Conservation (phyloP, 768 basidiomycete genomes). For the Lactarius evosmus region DNA sequence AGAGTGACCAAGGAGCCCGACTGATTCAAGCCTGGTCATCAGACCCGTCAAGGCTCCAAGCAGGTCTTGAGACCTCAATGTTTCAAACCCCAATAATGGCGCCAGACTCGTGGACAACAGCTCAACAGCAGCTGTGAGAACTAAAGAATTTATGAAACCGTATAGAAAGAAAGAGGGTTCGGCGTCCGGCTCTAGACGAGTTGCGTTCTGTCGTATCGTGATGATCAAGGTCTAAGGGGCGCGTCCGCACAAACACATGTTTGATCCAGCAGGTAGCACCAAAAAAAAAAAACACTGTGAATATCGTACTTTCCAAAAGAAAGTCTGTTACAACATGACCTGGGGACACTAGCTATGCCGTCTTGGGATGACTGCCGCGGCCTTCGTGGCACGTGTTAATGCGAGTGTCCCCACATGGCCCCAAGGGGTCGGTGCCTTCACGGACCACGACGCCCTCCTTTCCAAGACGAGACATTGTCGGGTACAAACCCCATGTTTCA, state of each 20-base stretch:
- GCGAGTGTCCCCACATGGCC: background rate
- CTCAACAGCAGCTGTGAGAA: background rate
- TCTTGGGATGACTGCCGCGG: background rate
- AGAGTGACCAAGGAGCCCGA: background rate
- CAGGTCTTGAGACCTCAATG: background rate
- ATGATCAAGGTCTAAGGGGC: background rate
- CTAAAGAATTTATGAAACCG: background rate
- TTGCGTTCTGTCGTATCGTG: background rate
- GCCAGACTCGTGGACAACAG: background rate
- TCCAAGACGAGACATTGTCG: background rate
- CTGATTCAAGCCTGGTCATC: background rate
- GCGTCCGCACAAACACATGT: background rate
- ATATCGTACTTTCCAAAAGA: background rate
- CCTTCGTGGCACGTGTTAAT: background rate
- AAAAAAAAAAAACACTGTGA: background rate
- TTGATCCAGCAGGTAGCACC: too few relatives aligned
- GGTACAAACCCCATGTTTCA: too few relatives aligned
- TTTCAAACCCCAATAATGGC: background rate
- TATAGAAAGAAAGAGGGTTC: background rate
- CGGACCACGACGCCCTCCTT: background rate
- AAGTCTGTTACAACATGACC: background rate
- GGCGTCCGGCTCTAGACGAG: background rate
- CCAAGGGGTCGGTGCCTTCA: too few relatives aligned
- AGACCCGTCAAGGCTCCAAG: background rate
- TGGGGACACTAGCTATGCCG: background rate